Percentiles rank a stretch among this genome's conserved stretches.
phyloP scores from a whole-genome alignment of 129 eudicot genomes.

The Flaveria trinervia region DNA sequence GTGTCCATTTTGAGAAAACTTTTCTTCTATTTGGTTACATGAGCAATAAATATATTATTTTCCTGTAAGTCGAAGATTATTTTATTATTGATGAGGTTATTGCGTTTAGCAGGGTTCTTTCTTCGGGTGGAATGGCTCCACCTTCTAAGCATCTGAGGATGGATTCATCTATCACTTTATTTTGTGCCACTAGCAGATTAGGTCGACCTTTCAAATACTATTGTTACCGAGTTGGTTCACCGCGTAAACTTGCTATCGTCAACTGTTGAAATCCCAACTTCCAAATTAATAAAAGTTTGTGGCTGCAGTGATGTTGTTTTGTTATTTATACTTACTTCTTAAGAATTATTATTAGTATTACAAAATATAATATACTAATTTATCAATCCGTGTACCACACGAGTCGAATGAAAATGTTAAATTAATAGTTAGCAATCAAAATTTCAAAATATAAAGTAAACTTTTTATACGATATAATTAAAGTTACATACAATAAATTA shows the following conservation, averaged over 20 bases:
- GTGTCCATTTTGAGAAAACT: neutral
- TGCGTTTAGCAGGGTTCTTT: conserved; percentile 59
- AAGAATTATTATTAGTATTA: neutral
- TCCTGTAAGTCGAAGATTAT: neutral
- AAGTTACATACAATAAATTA: too few species aligned
- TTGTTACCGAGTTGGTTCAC: conserved; percentile 2
- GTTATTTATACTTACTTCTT: neutral
- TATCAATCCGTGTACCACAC: too few species aligned
- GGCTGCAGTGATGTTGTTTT: neutral
- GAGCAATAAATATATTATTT: neutral
- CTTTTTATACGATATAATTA: too few species aligned
- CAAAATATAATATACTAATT: too few species aligned
- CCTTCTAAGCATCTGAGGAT: conserved; percentile 47
- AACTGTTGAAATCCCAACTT: neutral
- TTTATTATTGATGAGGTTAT: neutral
- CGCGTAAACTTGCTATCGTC: neutral
- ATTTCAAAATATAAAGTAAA: too few species aligned
- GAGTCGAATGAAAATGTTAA: too few species aligned
- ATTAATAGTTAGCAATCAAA: too few species aligned
- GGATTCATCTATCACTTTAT: conserved; percentile 15
- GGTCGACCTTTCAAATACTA: neutral
- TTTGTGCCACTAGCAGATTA: conserved; percentile 1
- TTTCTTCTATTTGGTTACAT: neutral
- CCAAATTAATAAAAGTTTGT: neutral
- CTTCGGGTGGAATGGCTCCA: conserved; percentile 86